Percentiles rank a stretch among this genome's conserved stretches.
Evolutionary conservation across 2,329 filamentous ascomycete species (phyloP).

Genomic region (Teratosphaeria viscida): DNA sequence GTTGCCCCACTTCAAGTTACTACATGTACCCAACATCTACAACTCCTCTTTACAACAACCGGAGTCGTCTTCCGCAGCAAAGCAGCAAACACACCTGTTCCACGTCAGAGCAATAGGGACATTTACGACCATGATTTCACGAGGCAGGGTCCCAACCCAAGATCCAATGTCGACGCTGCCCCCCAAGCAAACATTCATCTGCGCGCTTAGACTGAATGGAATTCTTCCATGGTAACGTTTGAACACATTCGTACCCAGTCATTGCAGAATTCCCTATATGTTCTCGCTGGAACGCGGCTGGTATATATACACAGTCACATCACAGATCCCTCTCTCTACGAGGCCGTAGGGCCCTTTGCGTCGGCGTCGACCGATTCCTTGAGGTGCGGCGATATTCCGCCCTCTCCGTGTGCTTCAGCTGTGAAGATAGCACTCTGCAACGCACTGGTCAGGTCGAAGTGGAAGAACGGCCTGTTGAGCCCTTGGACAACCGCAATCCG

Average conservation of each 20-base stretch:
- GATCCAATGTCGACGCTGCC: too few relatives aligned
- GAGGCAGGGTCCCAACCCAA: too few relatives aligned
- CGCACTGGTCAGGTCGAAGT: conserved; percentile 82
- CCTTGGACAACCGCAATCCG: conserved; percentile 63
- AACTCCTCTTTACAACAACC: too few relatives aligned
- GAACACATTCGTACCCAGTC: background rate
- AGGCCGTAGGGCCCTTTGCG: background rate
- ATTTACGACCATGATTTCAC: too few relatives aligned
- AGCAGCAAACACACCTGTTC: too few relatives aligned
- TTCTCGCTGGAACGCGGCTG: background rate
- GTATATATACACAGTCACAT: background rate
- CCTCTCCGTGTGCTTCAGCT: background rate
- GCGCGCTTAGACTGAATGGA: too few relatives aligned
- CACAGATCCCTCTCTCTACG: background rate
- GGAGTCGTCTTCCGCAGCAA: too few relatives aligned
- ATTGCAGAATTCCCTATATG: background rate
- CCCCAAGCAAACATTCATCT: too few relatives aligned
- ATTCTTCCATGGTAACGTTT: too few relatives aligned
- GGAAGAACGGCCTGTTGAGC: conserved; percentile 85
- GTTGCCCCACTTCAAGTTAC: too few relatives aligned
- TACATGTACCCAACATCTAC: too few relatives aligned
- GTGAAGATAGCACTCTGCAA: conserved; percentile 64
- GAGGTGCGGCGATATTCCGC: background rate
- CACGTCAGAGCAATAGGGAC: too few relatives aligned
- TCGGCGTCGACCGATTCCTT: background rate